Percentiles rank a stretch among this genome's conserved stretches.
phyloP scores from a whole-genome alignment of 805 yeast genomes.

The Isabelozyma heimii region DNA sequence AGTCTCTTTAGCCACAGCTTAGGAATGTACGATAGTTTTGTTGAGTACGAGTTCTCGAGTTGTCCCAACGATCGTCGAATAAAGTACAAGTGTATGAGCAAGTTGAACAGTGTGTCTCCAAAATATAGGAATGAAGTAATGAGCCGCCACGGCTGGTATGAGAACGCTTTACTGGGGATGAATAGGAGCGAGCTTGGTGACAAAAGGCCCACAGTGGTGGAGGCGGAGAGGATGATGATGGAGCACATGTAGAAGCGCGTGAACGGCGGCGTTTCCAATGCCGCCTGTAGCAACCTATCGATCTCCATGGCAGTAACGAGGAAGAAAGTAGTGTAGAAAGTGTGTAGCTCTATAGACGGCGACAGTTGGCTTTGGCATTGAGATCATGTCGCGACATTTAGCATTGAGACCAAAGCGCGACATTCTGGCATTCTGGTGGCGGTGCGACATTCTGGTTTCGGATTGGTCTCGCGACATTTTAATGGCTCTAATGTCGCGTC shows the following conservation, averaged over 20 bases:
- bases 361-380: no score
- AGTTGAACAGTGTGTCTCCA: slow-evolving; percentile 21
- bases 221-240: slow-evolving; percentile 17
- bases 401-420: no score
- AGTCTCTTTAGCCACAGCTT: slow-evolving; percentile 7
- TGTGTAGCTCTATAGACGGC: no score
- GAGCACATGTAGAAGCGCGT: slow-evolving; percentile 13
- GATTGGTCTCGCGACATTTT: no score
- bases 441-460: no score
- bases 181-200: slow-evolving; percentile 17
- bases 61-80: slow-evolving; percentile 15
- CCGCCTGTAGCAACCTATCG: slow-evolving; percentile 15
- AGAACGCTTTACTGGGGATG: slow-evolving; percentile 23
- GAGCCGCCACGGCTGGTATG: slow-evolving; percentile 36
- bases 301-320: slow-evolving; percentile 1
- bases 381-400: no score
- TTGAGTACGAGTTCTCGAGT: slow-evolving; percentile 22
- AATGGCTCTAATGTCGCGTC: no score
- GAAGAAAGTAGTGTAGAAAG: no score
- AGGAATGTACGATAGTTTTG: slow-evolving; percentile 21
- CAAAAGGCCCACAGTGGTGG: slow-evolving; percentile 17
- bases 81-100: slow-evolving; percentile 17
- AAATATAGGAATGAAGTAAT: slow-evolving; percentile 32
- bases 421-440: no score
- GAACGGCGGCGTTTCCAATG: slow-evolving; percentile 15